Evolutionary conservation across 306 rosid genomes (phyloP), one percentile per base, ranked within the genome.

Genomic region (Dryas alaskensis): DNA sequence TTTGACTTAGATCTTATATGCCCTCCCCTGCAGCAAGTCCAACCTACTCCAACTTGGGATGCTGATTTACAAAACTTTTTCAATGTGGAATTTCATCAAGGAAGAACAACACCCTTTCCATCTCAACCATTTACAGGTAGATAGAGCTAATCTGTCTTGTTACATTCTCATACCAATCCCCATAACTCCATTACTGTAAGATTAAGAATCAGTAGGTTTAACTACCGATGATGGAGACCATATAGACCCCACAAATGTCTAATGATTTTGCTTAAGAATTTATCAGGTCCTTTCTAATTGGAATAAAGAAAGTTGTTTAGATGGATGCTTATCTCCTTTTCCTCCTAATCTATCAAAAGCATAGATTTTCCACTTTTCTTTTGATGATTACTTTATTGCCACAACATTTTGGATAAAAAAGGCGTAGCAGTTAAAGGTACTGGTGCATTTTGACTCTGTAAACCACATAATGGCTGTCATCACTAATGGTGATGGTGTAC

Each of bases 121-220:
- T 75, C 92, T 72, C 94, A 85, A 44, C 90, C 84, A 84, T 87
- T 86, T 78, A 67, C 90, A 85, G 97, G 92, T 90, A 81, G 51
- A 65, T 70, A 80, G 52, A 79, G 57, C 67, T 17, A 65, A 65
- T 10, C 60, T 57, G 60, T 76, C 70, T 54, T 67, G 81, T 55
- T 78, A 78, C 79, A 65, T 80, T 42, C 39, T 16, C 27, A 43
- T 70, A 52, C 74, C 51, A 75, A n/a, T 81, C 12, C 73, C 67
- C 43, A 55, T 22, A 76, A 67, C 70, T 78, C 72, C 74, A 79
- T 81, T 57, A 69, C 45, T 42, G 66, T 70, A 22, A 9, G 39
- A 59, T 70, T 80, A 65, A 53, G 62, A 52, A 54, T 7, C 14
- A 42, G 79, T 58, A 78, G 65, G 67, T 59, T 76, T 83, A 40